Base-by-base conservation (phyloP, 78 protist species). In the Capsaspora owczarzaki region DNA sequence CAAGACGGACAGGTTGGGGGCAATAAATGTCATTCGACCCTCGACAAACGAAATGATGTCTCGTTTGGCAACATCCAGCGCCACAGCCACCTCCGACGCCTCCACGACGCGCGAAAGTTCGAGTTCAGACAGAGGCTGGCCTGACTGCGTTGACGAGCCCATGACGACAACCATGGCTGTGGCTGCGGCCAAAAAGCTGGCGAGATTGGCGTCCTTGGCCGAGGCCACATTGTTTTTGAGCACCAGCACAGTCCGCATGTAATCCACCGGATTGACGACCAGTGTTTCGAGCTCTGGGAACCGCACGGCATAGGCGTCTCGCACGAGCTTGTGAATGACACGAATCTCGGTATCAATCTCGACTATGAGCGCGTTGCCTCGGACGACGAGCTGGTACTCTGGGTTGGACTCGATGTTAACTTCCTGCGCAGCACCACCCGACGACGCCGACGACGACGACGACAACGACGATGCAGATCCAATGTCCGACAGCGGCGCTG, bases 261-360 rank as follows among this genome's bases (percentile, higher is more conserved):
- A 92, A 41, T 89, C 95, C 16, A 91, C 35, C 29, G 96, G 91
- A 42, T 76, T 53, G n/a, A 61, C 80, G 40, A 93, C 86, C 31
- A 90, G 56, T 40, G 49, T 35, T 27, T 79, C 91, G 4, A 93
- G 85, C 74, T 90, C 94, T 6, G 93, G 93, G 75, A 93, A 93
- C n/a, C 85, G 83, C 31, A 42, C 35, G 22, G 84, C 37, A 80
- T 92, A 92, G 51, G 41, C 29, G 41, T 92, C 95, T 20, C 86
- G 81, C 20, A 80, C 79, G 27, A 61, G 88, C 60, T 82, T 81
- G 76, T 87, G 91, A 31, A 88, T 19, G 23, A 81, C 76, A 38
- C 43, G 68, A n/a, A 91, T 86, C 40, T 91, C 95, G 47, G 83
- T 85, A 47, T 80, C 87, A 42, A 91, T 88, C 37, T 86, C 89